Evolutionary conservation across 2,329 filamentous ascomycete genomes (phyloP).

Genomic region (Fusarium sp.): DNA sequence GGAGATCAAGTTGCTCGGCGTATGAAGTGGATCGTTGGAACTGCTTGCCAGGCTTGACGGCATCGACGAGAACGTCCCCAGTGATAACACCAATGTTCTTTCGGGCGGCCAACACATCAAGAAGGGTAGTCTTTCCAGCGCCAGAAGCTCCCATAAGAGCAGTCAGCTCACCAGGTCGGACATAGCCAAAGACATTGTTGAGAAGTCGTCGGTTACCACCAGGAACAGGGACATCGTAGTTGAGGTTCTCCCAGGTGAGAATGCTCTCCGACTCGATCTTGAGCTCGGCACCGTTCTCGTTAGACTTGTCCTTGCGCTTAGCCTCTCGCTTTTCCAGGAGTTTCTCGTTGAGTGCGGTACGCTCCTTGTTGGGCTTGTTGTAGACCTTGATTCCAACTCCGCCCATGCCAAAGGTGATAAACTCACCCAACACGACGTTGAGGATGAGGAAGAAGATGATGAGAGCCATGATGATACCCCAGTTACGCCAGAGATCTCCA

Average conservation of each 20-base stretch:
- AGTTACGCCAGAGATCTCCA: constrained; percentile 79
- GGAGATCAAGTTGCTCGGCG: constrained; percentile 68
- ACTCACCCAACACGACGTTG: constrained; percentile 80
- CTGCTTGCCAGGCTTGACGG: constrained; percentile 62
- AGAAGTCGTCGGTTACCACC: constrained; percentile 64
- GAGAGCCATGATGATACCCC: constrained; percentile 78
- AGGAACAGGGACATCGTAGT: constrained; percentile 73
- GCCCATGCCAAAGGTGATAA: constrained; percentile 78
- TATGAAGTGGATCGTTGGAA: constrained; percentile 70
- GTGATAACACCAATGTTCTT: constrained; percentile 68
- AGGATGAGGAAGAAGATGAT: constrained; percentile 77
- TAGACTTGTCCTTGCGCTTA: constrained; percentile 57
- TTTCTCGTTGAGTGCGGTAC: constrained; percentile 69
- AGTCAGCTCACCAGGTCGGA: constrained; percentile 77
- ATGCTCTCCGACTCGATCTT: constrained; percentile 68
- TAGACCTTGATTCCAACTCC: constrained; percentile 84
- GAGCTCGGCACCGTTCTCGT: constrained; percentile 59
- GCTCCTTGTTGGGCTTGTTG: constrained; percentile 72
- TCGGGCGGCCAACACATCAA: constrained; percentile 73
- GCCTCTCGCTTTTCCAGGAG: constrained; percentile 66
- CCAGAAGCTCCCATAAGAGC: constrained; percentile 83
- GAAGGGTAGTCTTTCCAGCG: constrained; percentile 85
- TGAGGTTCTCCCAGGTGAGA: constrained; percentile 87
- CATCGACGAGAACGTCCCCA: constrained; percentile 66
- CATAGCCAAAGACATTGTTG: constrained; percentile 69